Conservation (phyloP, 176 grass and related monocot species). For the Secale cereale region DNA sequence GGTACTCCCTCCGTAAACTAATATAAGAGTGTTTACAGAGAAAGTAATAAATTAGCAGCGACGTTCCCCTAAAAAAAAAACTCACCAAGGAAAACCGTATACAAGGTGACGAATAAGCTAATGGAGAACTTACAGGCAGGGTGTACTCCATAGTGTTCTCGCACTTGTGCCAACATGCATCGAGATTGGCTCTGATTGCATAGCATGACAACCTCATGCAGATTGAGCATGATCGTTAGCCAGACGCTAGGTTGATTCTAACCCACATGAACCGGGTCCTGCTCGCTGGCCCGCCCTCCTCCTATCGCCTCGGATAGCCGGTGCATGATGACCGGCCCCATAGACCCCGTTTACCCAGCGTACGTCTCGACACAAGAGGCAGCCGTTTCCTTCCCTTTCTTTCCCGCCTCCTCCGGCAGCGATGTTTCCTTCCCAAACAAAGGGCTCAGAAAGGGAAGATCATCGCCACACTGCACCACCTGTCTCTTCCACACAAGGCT, state of each 20-base stretch:
- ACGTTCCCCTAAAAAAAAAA: no score
- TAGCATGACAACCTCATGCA: no score
- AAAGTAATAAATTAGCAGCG: no score
- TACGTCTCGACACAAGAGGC: neutral
- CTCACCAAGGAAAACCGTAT: no score
- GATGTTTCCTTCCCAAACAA: neutral
- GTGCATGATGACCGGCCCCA: neutral
- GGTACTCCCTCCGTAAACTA: no score
- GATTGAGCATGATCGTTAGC: no score
- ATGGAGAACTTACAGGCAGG: no score
- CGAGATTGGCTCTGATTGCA: no score
- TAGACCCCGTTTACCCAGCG: neutral
- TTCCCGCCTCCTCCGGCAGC: constrained; percentile 22
- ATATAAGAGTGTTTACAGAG: no score
- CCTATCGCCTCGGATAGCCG: constrained; percentile 22
- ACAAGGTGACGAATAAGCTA: no score
- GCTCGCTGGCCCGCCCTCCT: constrained; percentile 6
- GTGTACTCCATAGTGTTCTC: no score
- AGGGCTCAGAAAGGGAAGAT: neutral
- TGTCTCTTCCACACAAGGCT: constrained; percentile 13
- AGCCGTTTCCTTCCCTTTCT: constrained; percentile 14
- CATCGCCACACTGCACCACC: neutral
- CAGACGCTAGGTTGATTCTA: neutral
- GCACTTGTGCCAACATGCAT: no score
- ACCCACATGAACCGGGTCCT: constrained; percentile 2